Evolutionary conservation across 2,329 filamentous ascomycete species (phyloP).

Genomic region (Chrysoporthe deuterocubensis): DNA sequence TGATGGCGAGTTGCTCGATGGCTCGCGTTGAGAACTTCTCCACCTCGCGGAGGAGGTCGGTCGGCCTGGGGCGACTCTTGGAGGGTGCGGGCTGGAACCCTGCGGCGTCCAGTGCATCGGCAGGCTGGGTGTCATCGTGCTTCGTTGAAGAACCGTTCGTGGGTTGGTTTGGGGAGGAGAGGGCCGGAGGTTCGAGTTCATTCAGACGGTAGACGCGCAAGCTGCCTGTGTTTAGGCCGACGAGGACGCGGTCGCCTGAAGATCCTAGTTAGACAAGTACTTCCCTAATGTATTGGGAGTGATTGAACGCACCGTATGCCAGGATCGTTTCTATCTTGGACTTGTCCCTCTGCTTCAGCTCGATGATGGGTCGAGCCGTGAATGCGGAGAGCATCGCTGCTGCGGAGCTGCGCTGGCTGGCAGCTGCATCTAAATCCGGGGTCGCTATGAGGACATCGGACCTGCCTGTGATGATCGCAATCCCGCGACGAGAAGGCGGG

Average conservation of each 20-base stretch:
- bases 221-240: slow-evolving; percentile 87
- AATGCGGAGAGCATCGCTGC: slow-evolving; percentile 93
- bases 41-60: slow-evolving; percentile 86
- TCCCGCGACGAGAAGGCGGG: background rate
- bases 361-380: slow-evolving; percentile 92
- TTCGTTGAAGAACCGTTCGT: slow-evolving; percentile 40
- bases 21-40: slow-evolving; percentile 92
- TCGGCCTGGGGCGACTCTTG: slow-evolving; percentile 51
- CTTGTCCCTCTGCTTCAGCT: slow-evolving; percentile 94
- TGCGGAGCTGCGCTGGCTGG: slow-evolving; percentile 25
- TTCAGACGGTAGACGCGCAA: slow-evolving; percentile 92
- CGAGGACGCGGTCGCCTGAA: slow-evolving; percentile 83
- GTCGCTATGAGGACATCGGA: slow-evolving; percentile 27
- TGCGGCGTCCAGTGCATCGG: slow-evolving; percentile 26
- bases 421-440: slow-evolving; percentile 23
- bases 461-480: background rate
- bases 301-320: slow-evolving; percentile 69
- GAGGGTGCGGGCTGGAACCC: slow-evolving; percentile 32
- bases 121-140: slow-evolving; percentile 14
- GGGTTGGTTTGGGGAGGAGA: slow-evolving; percentile 44
- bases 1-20: slow-evolving; percentile 90
- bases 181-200: slow-evolving; percentile 52
- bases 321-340: slow-evolving; percentile 96
- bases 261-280: background rate
- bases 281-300: background rate